These are phyloP conservation scores for Flammula alnicola DNA, from an alignment of 1,284 basidiomycete species.

Conservation along the genomic window DNA sequence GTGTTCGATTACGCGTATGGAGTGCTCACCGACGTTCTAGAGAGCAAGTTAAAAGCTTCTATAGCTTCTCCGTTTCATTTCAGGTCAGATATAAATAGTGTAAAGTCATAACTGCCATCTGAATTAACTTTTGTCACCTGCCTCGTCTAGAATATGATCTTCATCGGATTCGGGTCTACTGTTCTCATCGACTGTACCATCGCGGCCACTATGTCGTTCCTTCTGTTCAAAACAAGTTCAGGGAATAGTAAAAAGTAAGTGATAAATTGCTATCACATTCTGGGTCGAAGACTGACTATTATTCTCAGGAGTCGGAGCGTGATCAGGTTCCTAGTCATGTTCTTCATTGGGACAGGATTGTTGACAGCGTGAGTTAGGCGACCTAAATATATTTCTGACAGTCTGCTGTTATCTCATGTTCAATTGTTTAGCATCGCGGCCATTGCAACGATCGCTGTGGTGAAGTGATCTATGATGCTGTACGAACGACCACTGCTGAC, in stretches of 20 bases:
- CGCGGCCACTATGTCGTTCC: slow-evolving; percentile 8
- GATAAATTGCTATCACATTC: not conserved
- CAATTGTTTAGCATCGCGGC: no score
- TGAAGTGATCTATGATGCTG: no score
- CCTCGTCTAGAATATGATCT: slow-evolving; percentile 1
- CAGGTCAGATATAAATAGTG: not conserved
- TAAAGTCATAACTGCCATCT: not conserved
- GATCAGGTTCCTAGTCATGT: slow-evolving; percentile 8
- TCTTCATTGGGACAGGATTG: slow-evolving; percentile 10
- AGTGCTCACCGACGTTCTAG: not conserved
- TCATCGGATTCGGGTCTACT: slow-evolving; percentile 10
- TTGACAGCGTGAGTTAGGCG: slow-evolving; percentile 14
- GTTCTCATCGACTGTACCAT: slow-evolving; percentile 14
- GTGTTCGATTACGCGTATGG: not conserved
- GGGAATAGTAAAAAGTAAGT: not conserved
- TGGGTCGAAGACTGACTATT: not conserved
- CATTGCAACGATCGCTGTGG: no score
- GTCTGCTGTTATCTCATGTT: no score
- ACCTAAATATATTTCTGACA: no score
- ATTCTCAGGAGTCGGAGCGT: slow-evolving; percentile 1
- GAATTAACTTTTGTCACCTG: no score
- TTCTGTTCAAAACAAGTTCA: slow-evolving; percentile 9
- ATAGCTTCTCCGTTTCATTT: slow-evolving; percentile 6
- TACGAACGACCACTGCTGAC: no score
- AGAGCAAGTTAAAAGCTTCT: slow-evolving; percentile 7